phyloP scores from a whole-genome alignment of 352 stramenopile species.

The Globisporangium mamillatum region DNA sequence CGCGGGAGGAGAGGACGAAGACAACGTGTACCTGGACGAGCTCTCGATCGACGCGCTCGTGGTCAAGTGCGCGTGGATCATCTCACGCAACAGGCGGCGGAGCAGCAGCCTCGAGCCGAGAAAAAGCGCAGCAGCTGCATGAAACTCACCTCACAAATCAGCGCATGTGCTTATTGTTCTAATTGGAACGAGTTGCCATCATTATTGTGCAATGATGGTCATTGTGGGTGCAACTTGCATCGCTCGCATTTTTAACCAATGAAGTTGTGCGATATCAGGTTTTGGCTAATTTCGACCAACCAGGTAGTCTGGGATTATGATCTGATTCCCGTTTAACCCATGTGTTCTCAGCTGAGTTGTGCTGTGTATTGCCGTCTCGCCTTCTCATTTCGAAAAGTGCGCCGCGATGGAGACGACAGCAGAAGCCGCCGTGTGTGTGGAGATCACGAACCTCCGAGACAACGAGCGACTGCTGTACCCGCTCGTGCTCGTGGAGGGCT shows the following conservation, averaged over 20 bases:
- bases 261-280: no score
- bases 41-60: slow-evolving; percentile 15
- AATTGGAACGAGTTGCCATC: neutral
- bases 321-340: neutral
- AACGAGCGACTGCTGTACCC: slow-evolving; percentile 65
- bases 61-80: slow-evolving; percentile 24
- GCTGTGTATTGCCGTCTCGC: no score
- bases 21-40: slow-evolving; percentile 12
- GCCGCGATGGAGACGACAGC: neutral
- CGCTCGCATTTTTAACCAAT: neutral
- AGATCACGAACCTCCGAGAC: slow-evolving; percentile 82
- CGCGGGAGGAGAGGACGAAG: neutral
- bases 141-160: neutral
- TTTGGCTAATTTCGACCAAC: no score
- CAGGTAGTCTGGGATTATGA: neutral
- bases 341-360: neutral
- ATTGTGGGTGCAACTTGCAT: neutral
- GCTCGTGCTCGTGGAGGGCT: slow-evolving; percentile 51
- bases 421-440: slow-evolving; percentile 21
- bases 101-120: slow-evolving; percentile 16
- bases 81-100: slow-evolving; percentile 11
- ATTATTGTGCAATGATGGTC: no score
- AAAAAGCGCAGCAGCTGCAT: slow-evolving; percentile 16
- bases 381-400: slow-evolving; percentile 2
- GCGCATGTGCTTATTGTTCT: neutral